These are phyloP conservation scores for Phytophthora boehmeriae DNA, from an alignment of 352 stramenopile species.

Conservation along the genomic window DNA sequence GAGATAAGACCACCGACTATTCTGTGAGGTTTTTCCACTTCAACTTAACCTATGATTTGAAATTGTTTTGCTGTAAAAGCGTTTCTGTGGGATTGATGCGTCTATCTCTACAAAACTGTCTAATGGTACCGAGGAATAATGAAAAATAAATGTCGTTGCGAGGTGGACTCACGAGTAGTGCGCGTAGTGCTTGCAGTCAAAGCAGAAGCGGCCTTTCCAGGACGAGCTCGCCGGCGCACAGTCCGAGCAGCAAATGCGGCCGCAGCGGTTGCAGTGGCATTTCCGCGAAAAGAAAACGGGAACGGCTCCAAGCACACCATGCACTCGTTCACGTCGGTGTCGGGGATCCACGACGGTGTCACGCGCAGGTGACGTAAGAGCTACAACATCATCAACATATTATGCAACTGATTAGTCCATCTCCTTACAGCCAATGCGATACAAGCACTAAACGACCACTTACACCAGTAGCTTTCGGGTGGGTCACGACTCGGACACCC, in stretches of 20 bases:
- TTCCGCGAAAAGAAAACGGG: slow-evolving; percentile 77
- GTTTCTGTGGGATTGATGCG: too few species aligned
- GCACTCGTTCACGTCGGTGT: slow-evolving; percentile 57
- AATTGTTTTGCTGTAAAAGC: slow-evolving; percentile 18
- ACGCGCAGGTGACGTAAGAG: slow-evolving; percentile 59
- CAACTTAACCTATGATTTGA: slow-evolving; percentile 18
- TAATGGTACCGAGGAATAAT: slow-evolving; percentile 23
- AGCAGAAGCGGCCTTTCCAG: slow-evolving; percentile 78
- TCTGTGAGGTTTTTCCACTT: slow-evolving; percentile 36
- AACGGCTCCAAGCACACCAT: slow-evolving; percentile 82
- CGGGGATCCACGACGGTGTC: slow-evolving; percentile 70
- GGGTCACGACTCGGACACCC: slow-evolving; percentile 55
- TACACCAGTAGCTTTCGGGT: slow-evolving; percentile 67
- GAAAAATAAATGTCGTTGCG: slow-evolving; percentile 16
- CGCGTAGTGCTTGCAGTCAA: slow-evolving; percentile 80
- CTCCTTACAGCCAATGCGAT: not conserved
- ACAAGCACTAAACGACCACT: slow-evolving; percentile 14
- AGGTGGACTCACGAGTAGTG: slow-evolving; percentile 38
- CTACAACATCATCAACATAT: slow-evolving; percentile 25
- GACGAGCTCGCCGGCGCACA: slow-evolving; percentile 70
- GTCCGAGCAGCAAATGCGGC: slow-evolving; percentile 79
- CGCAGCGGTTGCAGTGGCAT: slow-evolving; percentile 74
- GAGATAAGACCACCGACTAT: not conserved
- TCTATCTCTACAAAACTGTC: too few species aligned
- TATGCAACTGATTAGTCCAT: not conserved